Evolutionary conservation across 257 asterid genomes (phyloP).

Genomic region (Nicotiana attenuata): DNA sequence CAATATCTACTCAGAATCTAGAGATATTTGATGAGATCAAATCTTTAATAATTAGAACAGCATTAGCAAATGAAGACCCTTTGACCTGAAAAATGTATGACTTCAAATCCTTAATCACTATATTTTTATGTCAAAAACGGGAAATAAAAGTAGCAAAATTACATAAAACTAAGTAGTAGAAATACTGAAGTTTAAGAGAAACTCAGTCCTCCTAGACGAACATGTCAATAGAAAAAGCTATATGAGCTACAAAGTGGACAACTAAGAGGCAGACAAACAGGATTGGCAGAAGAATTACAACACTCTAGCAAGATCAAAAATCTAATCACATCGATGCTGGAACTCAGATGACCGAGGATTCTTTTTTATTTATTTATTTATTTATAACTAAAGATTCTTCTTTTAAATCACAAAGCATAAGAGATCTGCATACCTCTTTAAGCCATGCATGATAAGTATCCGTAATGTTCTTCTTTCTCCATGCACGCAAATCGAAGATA

Average conservation of each 20-base stretch:
- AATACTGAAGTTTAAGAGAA: not conserved
- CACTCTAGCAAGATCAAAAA: not conserved
- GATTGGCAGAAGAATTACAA: not conserved
- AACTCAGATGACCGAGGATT: not conserved
- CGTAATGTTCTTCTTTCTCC: conserved; percentile 77
- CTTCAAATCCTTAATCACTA: not conserved
- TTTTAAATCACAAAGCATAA: not conserved
- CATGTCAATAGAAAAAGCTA: not conserved
- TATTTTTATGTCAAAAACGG: not conserved
- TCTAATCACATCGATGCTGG: not conserved
- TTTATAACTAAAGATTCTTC: not conserved
- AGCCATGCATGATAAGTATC: conserved; percentile 92
- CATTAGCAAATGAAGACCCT: not conserved
- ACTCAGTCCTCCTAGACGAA: not conserved
- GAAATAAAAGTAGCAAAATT: not conserved
- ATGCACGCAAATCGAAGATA: conserved; percentile 71
- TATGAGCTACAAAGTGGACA: not conserved
- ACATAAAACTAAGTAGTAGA: not conserved
- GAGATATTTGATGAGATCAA: not conserved
- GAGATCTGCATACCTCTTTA: conserved; percentile 55
- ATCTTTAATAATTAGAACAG: not conserved
- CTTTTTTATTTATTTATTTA: too few species aligned
- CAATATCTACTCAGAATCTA: conserved; percentile 1
- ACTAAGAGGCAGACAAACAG: not conserved
- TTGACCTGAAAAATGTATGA: not conserved